phyloP scores from a whole-genome alignment of 2,329 filamentous ascomycete genomes.

The Emmonsia crescens region DNA sequence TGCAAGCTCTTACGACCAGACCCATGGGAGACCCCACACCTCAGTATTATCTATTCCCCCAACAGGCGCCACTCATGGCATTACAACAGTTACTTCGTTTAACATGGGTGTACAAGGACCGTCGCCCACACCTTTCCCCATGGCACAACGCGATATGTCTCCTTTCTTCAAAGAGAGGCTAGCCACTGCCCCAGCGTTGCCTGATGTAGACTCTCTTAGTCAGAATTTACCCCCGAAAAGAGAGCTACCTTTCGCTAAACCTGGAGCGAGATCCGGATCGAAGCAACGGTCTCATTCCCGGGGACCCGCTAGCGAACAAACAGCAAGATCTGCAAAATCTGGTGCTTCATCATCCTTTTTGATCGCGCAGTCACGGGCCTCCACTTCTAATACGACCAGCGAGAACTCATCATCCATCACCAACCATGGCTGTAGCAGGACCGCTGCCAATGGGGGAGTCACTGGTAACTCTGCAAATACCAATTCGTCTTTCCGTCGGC shows the following conservation, averaged over 20 bases:
- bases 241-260: conserved; percentile 31
- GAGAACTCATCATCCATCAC: neutral
- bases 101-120: no score
- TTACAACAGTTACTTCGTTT: neutral
- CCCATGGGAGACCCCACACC: neutral
- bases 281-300: conserved; percentile 8
- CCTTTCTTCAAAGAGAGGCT: conserved; percentile 13
- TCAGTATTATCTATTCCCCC: neutral
- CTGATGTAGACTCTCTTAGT: conserved; percentile 21
- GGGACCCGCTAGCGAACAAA: neutral
- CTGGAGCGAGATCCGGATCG: conserved; percentile 17
- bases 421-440: no score
- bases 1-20: neutral
- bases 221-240: conserved; percentile 33
- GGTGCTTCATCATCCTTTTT: neutral
- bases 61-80: no score
- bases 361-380: neutral
- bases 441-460: neutral
- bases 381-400: neutral
- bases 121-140: neutral
- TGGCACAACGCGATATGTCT: neutral
- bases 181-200: conserved; percentile 19
- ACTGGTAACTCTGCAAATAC: neutral
- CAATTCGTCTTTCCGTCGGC: neutral
- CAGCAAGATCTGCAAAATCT: neutral